phyloP scores from a whole-genome alignment of 2,329 filamentous ascomycete species.

The Piedraia hortae region DNA sequence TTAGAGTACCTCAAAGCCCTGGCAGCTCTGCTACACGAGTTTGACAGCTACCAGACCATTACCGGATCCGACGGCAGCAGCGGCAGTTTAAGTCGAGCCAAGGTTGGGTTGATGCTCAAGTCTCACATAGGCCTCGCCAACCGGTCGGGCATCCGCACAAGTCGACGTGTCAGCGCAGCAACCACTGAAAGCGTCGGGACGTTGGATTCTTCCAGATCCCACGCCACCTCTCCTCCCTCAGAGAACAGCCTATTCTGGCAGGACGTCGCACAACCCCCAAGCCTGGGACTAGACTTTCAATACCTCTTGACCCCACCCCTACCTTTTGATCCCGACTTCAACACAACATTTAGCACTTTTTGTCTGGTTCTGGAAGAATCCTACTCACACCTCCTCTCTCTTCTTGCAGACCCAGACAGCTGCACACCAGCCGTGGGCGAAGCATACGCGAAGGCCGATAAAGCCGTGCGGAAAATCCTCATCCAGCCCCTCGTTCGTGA shows the following conservation, averaged over 20 bases:
- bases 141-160: slow-evolving; percentile 11
- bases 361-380: slow-evolving; percentile 89
- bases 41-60: slow-evolving; percentile 74
- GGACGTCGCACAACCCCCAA: slow-evolving; percentile 13
- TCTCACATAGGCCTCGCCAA: slow-evolving; percentile 15
- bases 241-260: too few species aligned
- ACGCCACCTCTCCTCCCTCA: slow-evolving; percentile 5
- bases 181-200: slow-evolving; percentile 26
- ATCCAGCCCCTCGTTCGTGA: slow-evolving; percentile 68
- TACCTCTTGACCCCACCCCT: slow-evolving; percentile 73
- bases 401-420: slow-evolving; percentile 48
- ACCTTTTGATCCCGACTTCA: slow-evolving; percentile 91
- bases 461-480: slow-evolving; percentile 63
- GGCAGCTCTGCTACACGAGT: slow-evolving; percentile 65
- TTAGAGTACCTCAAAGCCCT: slow-evolving; percentile 69
- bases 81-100: slow-evolving; percentile 44
- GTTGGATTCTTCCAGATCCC: slow-evolving; percentile 3
- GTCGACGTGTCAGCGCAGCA: slow-evolving; percentile 27
- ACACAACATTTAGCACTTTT: slow-evolving; percentile 81
- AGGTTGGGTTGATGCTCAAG: slow-evolving; percentile 32
- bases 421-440: slow-evolving; percentile 43
- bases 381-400: slow-evolving; percentile 49
- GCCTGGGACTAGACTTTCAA: slow-evolving; percentile 58
- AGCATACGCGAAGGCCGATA: slow-evolving; percentile 71
- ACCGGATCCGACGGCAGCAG: slow-evolving; percentile 38